Percentiles rank a stretch among this genome's conserved stretches.
Evolutionary conservation across 768 basidiomycete genomes (phyloP).

Genomic region (Auriculariales sp.): DNA sequence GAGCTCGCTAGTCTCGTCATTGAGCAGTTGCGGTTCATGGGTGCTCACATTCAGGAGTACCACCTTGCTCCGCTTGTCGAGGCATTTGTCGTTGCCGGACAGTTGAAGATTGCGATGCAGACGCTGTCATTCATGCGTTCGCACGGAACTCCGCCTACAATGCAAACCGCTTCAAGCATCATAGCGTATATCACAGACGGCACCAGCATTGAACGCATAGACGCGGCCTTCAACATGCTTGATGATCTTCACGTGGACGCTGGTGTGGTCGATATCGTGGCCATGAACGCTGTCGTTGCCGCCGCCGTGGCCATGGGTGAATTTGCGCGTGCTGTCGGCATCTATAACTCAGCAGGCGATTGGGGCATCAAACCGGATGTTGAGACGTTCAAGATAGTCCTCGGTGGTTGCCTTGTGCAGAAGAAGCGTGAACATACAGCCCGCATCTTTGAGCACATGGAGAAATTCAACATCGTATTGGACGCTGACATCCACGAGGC

Average conservation of each 20-base stretch:
- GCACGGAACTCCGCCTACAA: slow-evolving; percentile 31
- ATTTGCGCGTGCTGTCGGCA: slow-evolving; percentile 60
- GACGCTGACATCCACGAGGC: slow-evolving; percentile 49
- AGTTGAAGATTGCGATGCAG: slow-evolving; percentile 40
- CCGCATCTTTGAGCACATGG: slow-evolving; percentile 51
- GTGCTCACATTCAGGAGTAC: slow-evolving; percentile 42
- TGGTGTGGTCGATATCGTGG: slow-evolving; percentile 35
- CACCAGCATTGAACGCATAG: slow-evolving; percentile 31
- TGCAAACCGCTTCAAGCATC: slow-evolving; percentile 41
- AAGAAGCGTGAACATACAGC: slow-evolving; percentile 55
- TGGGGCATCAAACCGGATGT: slow-evolving; percentile 42
- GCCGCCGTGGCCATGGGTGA: slow-evolving; percentile 49
- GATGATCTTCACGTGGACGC: slow-evolving; percentile 44
- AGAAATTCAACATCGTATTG: slow-evolving; percentile 35
- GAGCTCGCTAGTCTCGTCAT: slow-evolving; percentile 56
- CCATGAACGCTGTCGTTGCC: slow-evolving; percentile 52
- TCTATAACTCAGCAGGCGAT: slow-evolving; percentile 49
- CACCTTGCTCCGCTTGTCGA: slow-evolving; percentile 71
- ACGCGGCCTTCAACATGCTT: slow-evolving; percentile 47
- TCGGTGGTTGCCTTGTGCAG: slow-evolving; percentile 46
- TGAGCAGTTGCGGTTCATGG: slow-evolving; percentile 33
- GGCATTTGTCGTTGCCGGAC: slow-evolving; percentile 43
- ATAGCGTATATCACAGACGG: slow-evolving; percentile 29
- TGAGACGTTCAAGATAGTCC: slow-evolving; percentile 53
- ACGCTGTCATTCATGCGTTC: slow-evolving; percentile 46